A percentile compares a stretch with the other conserved stretches of the same genome.
phyloP scores from a whole-genome alignment of 768 basidiomycete species.

The Lyophyllum shimeji region DNA sequence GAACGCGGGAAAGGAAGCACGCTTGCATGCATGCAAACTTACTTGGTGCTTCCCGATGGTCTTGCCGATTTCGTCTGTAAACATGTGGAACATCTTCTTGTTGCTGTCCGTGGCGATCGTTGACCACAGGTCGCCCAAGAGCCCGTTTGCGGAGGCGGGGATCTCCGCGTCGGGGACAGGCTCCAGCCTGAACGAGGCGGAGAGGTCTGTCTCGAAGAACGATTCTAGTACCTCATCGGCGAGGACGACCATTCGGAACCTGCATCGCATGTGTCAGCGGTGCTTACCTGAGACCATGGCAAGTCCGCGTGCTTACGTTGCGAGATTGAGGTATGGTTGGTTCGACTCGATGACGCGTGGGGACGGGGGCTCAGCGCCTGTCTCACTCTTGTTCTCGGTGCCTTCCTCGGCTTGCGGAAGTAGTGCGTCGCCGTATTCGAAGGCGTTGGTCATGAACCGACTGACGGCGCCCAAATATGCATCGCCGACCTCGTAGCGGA shows the following conservation, averaged over 20 bases:
- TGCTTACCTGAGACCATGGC: not conserved
- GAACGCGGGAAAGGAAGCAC: not conserved
- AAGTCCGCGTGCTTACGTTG: slow-evolving; percentile 56
- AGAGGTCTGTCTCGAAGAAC: slow-evolving; percentile 93
- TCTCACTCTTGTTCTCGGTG: not conserved
- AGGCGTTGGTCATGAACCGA: slow-evolving; percentile 97
- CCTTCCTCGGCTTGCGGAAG: slow-evolving; percentile 48
- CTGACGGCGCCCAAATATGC: slow-evolving; percentile 95
- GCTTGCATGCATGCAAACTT: slow-evolving; percentile 14
- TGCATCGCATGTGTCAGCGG: slow-evolving; percentile 26
- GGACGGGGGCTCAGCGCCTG: slow-evolving; percentile 26
- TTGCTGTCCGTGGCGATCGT: slow-evolving; percentile 89
- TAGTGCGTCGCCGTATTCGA: slow-evolving; percentile 97
- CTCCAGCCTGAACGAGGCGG: slow-evolving; percentile 83
- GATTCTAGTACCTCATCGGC: slow-evolving; percentile 96
- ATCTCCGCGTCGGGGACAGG: slow-evolving; percentile 68
- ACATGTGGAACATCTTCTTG: slow-evolving; percentile 89
- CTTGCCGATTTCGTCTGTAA: slow-evolving; percentile 93
- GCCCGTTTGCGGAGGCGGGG: slow-evolving; percentile 53
- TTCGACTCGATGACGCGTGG: slow-evolving; percentile 64
- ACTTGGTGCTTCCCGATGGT: slow-evolving; percentile 93
- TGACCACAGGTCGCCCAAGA: slow-evolving; percentile 85
- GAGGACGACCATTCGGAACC: slow-evolving; percentile 98
- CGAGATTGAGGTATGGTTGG: slow-evolving; percentile 89
- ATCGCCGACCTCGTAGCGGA: slow-evolving; percentile 95